Percentiles rank a stretch among this genome's conserved stretches.
Evolutionary conservation across 1,284 basidiomycete genomes (phyloP).

Genomic region (Apiotrichum montevideense): DNA sequence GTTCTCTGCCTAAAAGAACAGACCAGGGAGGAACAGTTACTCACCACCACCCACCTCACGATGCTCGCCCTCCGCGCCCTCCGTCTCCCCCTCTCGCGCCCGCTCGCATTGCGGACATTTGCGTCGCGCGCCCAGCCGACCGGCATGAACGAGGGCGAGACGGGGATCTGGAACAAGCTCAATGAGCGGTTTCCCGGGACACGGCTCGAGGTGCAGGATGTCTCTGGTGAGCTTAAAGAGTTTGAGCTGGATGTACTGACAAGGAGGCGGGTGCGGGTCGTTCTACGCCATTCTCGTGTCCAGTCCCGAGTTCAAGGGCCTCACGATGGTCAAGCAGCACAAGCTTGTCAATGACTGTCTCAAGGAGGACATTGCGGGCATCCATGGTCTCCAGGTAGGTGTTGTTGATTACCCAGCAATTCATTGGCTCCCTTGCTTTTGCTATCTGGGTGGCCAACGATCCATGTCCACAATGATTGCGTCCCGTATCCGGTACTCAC

Average conservation of each 20-base stretch:
- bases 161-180: conserved; percentile 65
- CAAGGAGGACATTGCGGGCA: conserved; percentile 82
- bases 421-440: too few relatives aligned
- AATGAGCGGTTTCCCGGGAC: conserved; percentile 66
- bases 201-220: conserved; percentile 73
- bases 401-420: too few relatives aligned
- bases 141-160: conserved; percentile 57
- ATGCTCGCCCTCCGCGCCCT: conserved; percentile 5
- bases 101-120: conserved; percentile 5
- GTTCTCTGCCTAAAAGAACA: too few relatives aligned
- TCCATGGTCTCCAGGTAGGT: conserved; percentile 89
- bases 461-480: too few relatives aligned
- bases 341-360: conserved; percentile 79
- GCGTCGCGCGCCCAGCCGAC: conserved; percentile 6
- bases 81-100: neutral
- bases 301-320: conserved; percentile 74
- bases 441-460: too few relatives aligned
- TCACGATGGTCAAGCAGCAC: conserved; percentile 89
- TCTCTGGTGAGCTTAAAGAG: conserved; percentile 60
- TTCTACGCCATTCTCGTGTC: conserved; percentile 93
- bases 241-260: conserved; percentile 48
- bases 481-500: too few relatives aligned
- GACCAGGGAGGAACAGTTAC: too few relatives aligned
- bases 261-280: conserved; percentile 52
- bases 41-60: neutral